These are phyloP conservation scores for Pilatotrama ljubarskyi DNA, from an alignment of 768 basidiomycete species.

Conservation along the genomic window DNA sequence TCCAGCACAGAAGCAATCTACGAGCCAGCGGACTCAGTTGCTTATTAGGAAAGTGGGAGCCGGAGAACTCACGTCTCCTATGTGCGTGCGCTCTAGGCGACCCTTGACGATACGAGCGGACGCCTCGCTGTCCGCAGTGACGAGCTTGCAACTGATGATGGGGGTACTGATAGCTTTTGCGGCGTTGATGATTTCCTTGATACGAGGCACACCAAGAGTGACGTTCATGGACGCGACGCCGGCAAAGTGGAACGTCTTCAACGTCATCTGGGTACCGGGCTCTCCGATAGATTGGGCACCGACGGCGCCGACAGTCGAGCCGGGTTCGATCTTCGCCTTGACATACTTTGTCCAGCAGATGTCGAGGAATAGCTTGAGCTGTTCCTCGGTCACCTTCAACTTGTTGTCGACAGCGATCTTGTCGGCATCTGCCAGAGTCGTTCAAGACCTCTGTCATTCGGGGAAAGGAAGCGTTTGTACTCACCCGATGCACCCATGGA, in stretches of 20 bases:
- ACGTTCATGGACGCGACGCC: constrained; percentile 99
- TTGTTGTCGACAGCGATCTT: constrained; percentile 84
- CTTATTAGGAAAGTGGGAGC: not conserved
- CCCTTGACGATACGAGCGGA: constrained; percentile 98
- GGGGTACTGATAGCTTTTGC: constrained; percentile 97
- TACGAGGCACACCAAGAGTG: constrained; percentile 98
- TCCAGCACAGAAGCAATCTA: constrained; percentile 91
- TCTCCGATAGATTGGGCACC: constrained; percentile 99
- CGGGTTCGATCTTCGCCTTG: constrained; percentile 95
- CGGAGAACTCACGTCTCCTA: constrained; percentile 77
- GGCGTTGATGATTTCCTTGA: constrained; percentile 99
- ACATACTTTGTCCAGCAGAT: constrained; percentile 91
- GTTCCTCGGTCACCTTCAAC: constrained; percentile 82
- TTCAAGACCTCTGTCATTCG: constrained; percentile 2
- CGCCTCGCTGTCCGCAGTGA: constrained; percentile 81
- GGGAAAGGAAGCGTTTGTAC: not conserved
- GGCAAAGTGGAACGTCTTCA: constrained; percentile 99
- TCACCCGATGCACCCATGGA: constrained; percentile 72
- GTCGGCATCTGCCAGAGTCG: constrained; percentile 50
- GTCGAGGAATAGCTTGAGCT: constrained; percentile 79
- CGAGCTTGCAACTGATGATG: constrained; percentile 95
- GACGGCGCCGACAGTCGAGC: constrained; percentile 97
- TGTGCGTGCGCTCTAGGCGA: constrained; percentile 88
- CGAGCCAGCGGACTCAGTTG: not conserved
- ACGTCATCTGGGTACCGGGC: constrained; percentile 98